A percentile compares a stretch with the other conserved stretches of the same genome.
Evolutionary conservation across 2,329 filamentous ascomycete species (phyloP).

Genomic region (Sphaerulina musiva): DNA sequence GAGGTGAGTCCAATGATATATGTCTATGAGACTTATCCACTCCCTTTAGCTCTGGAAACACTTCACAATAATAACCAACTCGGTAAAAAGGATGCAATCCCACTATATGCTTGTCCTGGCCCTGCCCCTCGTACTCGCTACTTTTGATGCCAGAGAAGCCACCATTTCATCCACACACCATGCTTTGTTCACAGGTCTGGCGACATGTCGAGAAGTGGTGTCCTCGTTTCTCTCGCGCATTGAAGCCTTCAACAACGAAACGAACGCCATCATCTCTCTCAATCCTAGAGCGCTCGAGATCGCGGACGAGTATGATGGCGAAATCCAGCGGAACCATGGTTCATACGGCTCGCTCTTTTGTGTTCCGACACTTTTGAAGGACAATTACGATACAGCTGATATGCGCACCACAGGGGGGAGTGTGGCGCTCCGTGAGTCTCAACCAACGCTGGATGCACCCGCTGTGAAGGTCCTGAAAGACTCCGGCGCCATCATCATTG

Average conservation of each 20-base stretch:
- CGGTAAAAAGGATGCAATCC: not conserved
- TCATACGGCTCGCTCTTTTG: constrained; percentile 51
- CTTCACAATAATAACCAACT: not conserved
- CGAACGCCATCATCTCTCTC: constrained; percentile 53
- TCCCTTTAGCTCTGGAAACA: not conserved
- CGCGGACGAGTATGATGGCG: constrained; percentile 48
- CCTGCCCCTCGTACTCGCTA: not conserved
- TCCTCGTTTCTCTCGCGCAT: constrained; percentile 53
- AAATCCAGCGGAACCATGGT: constrained; percentile 44
- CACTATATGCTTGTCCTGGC: not conserved
- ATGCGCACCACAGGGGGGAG: constrained; percentile 55
- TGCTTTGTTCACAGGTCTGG: constrained; percentile 47
- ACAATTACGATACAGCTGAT: constrained; percentile 54
- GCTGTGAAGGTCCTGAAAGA: constrained; percentile 28
- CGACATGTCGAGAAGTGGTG: constrained; percentile 51
- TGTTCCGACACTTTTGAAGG: constrained; percentile 57
- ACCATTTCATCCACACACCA: constrained; percentile 53
- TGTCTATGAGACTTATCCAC: not conserved
- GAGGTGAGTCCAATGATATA: not conserved
- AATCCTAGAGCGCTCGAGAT: constrained; percentile 44
- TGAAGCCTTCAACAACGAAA: constrained; percentile 49
- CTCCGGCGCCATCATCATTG: constrained; percentile 32
- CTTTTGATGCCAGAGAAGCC: constrained; percentile 51
- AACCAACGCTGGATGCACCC: constrained; percentile 36
- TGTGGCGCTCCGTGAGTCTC: constrained; percentile 44